phyloP scores from a whole-genome alignment of 192 early-diverging fungal species.

The Gryganskiella cystojenkinii region DNA sequence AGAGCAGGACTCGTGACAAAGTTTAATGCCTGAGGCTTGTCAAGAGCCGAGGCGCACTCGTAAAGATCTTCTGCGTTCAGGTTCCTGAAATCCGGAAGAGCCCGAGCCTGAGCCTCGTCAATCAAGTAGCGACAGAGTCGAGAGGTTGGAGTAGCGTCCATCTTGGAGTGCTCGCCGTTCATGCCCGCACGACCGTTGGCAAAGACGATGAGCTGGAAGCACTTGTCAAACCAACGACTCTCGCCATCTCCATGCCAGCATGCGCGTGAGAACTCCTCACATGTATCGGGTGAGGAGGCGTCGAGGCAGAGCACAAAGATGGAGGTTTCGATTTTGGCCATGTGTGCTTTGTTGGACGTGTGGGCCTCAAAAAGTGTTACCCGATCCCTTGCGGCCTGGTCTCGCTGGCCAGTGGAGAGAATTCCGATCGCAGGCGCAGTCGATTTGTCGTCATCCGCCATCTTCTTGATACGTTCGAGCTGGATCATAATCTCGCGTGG shows the following conservation, averaged over 20 bases:
- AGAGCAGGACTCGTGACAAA: slow-evolving; percentile 67
- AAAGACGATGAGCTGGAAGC: slow-evolving; percentile 73
- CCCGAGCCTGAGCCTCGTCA: slow-evolving; percentile 54
- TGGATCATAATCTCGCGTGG: slow-evolving; percentile 62
- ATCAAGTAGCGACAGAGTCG: slow-evolving; percentile 78
- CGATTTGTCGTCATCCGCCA: slow-evolving; percentile 62
- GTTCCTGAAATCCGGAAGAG: slow-evolving; percentile 34
- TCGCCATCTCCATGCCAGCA: slow-evolving; percentile 87
- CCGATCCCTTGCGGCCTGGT: slow-evolving; percentile 65
- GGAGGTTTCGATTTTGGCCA: slow-evolving; percentile 78
- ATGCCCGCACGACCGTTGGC: slow-evolving; percentile 76
- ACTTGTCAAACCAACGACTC: slow-evolving; percentile 94
- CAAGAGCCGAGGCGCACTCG: slow-evolving; percentile 31
- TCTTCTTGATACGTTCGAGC: slow-evolving; percentile 73
- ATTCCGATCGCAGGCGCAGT: slow-evolving; percentile 65
- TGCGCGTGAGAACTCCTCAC: slow-evolving; percentile 76
- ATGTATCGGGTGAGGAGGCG: slow-evolving; percentile 72
- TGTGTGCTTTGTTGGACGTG: slow-evolving; percentile 66
- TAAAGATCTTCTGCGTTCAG: slow-evolving; percentile 44
- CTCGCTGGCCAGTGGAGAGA: slow-evolving; percentile 64
- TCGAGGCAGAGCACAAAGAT: slow-evolving; percentile 86
- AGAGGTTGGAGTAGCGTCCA: slow-evolving; percentile 85
- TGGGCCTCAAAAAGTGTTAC: slow-evolving; percentile 67
- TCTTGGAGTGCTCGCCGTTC: slow-evolving; percentile 69
- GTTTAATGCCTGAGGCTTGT: slow-evolving; percentile 59